Evolutionary conservation across 257 asterid species (phyloP).

Genomic region (Nicotiana benthamiana): DNA sequence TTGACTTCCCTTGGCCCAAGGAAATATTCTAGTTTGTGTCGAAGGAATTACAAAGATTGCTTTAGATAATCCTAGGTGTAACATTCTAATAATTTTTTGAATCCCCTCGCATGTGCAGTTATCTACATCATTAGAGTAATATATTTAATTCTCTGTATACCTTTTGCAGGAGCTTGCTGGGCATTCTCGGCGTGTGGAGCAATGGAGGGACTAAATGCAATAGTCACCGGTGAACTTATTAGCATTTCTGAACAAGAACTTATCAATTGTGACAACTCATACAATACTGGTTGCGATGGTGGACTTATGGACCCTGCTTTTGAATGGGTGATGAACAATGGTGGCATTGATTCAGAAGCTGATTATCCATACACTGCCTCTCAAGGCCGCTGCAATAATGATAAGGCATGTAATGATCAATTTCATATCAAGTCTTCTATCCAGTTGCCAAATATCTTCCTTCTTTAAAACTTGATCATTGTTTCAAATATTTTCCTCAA

Average conservation of each 20-base stretch:
- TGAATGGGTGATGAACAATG: slow-evolving; percentile 25
- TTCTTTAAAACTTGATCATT: neutral
- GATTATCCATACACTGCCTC: slow-evolving; percentile 21
- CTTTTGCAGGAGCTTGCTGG: slow-evolving; percentile 28
- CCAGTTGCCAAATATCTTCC: neutral
- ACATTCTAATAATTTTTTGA: no score
- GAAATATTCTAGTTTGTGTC: no score
- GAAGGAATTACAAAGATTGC: no score
- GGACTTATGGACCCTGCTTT: slow-evolving; percentile 31
- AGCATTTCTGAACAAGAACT: slow-evolving; percentile 27
- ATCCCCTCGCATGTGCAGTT: neutral
- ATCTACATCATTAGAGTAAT: neutral
- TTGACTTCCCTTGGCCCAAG: no score
- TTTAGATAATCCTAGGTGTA: no score
- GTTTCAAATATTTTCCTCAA: neutral
- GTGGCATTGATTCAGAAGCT: slow-evolving; percentile 25
- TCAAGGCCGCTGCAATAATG: slow-evolving; percentile 15
- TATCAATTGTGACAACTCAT: slow-evolving; percentile 15
- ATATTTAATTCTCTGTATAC: neutral
- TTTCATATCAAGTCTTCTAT: neutral
- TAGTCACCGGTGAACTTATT: slow-evolving; percentile 24
- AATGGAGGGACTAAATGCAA: slow-evolving; percentile 24
- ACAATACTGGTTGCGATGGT: slow-evolving; percentile 25
- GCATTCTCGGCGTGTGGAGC: slow-evolving; percentile 32
- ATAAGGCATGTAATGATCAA: slow-evolving; percentile 15